Evolutionary conservation across 352 stramenopile species (phyloP).

Genomic region (Blastocystis sp.): DNA sequence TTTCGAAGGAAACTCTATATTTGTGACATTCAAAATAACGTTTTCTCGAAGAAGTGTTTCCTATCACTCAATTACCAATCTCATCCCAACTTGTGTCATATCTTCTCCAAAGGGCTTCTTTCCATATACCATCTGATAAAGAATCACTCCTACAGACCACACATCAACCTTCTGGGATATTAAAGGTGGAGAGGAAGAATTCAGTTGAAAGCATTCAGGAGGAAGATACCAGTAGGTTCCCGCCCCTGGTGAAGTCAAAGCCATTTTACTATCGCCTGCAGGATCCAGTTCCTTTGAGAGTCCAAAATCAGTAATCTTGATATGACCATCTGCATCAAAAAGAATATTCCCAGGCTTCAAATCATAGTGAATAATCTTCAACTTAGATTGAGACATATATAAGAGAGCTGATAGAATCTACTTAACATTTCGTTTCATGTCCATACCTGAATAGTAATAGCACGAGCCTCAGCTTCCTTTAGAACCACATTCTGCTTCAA

Average conservation of each 20-base stretch:
- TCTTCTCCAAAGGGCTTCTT: conserved; percentile 82
- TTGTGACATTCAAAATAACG: conserved; percentile 77
- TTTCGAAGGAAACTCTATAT: conserved; percentile 72
- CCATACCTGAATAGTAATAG: conserved; percentile 76
- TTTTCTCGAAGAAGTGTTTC: conserved; percentile 69
- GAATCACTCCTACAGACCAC: conserved; percentile 85
- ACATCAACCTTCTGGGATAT: conserved; percentile 72
- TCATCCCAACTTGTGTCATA: conserved; percentile 74
- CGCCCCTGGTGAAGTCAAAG: conserved; percentile 82
- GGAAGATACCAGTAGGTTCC: conserved; percentile 89
- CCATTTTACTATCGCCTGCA: conserved; percentile 71
- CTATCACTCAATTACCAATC: conserved; percentile 11
- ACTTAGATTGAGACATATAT: conserved; percentile 34
- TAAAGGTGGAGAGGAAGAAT: conserved; percentile 64
- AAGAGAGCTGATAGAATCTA: conserved; percentile 31
- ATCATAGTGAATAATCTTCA: conserved; percentile 83
- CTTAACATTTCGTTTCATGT: not conserved
- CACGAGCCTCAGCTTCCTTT: conserved; percentile 75
- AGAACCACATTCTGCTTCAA: conserved; percentile 74
- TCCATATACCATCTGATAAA: conserved; percentile 86
- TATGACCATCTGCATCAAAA: conserved; percentile 78
- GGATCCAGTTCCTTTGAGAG: conserved; percentile 76
- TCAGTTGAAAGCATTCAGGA: conserved; percentile 81
- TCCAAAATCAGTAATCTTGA: conserved; percentile 85
- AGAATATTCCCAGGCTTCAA: conserved; percentile 86